Conservation (phyloP, 2,329 filamentous ascomycete species). For the Dactylellina cionopaga region DNA sequence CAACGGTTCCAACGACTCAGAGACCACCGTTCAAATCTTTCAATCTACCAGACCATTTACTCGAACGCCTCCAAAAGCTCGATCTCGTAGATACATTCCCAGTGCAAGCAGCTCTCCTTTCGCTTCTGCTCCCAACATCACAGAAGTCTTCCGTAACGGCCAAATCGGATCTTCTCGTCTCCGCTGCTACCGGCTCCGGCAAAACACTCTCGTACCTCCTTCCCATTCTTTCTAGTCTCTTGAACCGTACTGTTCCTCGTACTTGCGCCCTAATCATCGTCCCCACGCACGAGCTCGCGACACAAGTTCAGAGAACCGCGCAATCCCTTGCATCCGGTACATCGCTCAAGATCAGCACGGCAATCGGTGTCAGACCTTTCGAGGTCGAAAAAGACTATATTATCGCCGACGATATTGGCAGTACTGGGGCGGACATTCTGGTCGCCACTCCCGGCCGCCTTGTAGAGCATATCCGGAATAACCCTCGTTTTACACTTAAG, state of each 20-base stretch:
- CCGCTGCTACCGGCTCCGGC: slow-evolving; percentile 92
- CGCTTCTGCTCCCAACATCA: slow-evolving; percentile 72
- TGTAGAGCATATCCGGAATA: slow-evolving; percentile 88
- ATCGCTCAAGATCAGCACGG: slow-evolving; percentile 79
- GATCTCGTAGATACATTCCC: slow-evolving; percentile 78
- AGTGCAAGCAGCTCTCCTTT: slow-evolving; percentile 81
- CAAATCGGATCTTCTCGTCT: slow-evolving; percentile 83
- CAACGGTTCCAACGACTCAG: slow-evolving; percentile 50
- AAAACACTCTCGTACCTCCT: slow-evolving; percentile 93
- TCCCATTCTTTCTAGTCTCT: slow-evolving; percentile 81
- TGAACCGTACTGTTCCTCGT: slow-evolving; percentile 71
- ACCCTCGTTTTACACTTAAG: slow-evolving; percentile 80
- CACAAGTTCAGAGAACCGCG: slow-evolving; percentile 81
- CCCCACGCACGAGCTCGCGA: slow-evolving; percentile 88
- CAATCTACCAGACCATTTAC: slow-evolving; percentile 49
- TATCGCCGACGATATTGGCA: slow-evolving; percentile 65
- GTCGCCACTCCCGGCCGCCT: slow-evolving; percentile 91
- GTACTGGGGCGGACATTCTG: slow-evolving; percentile 77
- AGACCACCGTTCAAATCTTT: slow-evolving; percentile 54
- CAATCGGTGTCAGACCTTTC: slow-evolving; percentile 82
- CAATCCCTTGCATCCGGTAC: slow-evolving; percentile 78
- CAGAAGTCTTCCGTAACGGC: slow-evolving; percentile 58
- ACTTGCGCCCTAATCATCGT: slow-evolving; percentile 85
- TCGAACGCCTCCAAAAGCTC: slow-evolving; percentile 68
- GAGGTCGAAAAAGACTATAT: slow-evolving; percentile 71